Percentiles rank a stretch among this genome's conserved stretches.
These are phyloP conservation scores for Arabidopsis suecica DNA, from an alignment of 345 rosid genomes.

Conservation along the genomic window DNA sequence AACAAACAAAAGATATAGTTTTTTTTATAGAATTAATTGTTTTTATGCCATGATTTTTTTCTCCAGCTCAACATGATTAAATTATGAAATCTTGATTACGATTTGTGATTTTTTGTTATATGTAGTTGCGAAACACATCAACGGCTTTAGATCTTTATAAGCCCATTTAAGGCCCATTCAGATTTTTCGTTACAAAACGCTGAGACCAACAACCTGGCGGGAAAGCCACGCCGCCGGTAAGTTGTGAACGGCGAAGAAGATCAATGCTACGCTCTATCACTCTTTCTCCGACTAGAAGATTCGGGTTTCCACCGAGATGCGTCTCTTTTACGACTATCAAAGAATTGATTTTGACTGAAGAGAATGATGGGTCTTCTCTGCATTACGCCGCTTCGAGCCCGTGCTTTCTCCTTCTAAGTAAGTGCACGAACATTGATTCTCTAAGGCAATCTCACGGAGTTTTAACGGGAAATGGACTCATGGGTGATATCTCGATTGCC, in stretches of 20 bases:
- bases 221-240: conserved; percentile 36
- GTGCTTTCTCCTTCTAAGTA: conserved; percentile 51
- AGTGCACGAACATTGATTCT: conserved; percentile 53
- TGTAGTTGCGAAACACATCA: too few relatives aligned
- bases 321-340: conserved; percentile 29
- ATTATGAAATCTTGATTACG: too few relatives aligned
- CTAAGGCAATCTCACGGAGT: conserved; percentile 56
- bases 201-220: conserved; percentile 26
- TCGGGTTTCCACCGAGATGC: conserved; percentile 38
- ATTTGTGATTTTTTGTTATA: too few relatives aligned
- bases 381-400: conserved; percentile 43
- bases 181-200: not conserved
- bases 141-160: too few relatives aligned
- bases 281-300: conserved; percentile 25
- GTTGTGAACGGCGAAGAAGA: conserved; percentile 21
- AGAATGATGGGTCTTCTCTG: conserved; percentile 29
- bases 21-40: too few relatives aligned
- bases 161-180: not conserved
- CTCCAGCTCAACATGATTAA: too few relatives aligned
- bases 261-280: conserved; percentile 36
- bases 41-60: too few relatives aligned
- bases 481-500: conserved; percentile 50
- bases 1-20: too few relatives aligned
- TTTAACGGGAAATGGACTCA: conserved; percentile 55
- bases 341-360: not conserved